Conservation (phyloP, 768 basidiomycete genomes). For the Boletus sp. region DNA sequence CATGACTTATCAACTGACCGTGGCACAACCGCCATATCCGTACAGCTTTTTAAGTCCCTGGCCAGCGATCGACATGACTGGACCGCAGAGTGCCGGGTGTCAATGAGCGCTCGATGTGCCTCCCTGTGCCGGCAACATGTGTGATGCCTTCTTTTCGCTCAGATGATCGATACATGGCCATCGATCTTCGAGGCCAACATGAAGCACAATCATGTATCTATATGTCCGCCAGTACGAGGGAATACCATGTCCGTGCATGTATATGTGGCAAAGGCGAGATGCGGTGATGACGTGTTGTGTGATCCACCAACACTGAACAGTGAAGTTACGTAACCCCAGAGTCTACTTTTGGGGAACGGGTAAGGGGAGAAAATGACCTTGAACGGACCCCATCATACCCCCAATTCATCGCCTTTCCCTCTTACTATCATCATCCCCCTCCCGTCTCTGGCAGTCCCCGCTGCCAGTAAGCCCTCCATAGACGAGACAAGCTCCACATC, state of each 20-base stretch:
- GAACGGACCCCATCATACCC: slow-evolving; percentile 10
- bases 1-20: not conserved
- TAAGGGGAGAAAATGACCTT: slow-evolving; percentile 19
- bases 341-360: slow-evolving; percentile 31
- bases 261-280: too few species aligned
- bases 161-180: slow-evolving; percentile 10
- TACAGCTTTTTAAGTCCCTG: not conserved
- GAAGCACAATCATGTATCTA: not conserved
- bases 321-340: slow-evolving; percentile 32
- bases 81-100: slow-evolving; percentile 9
- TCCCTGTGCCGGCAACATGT: slow-evolving; percentile 8
- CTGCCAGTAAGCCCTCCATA: slow-evolving; percentile 7
- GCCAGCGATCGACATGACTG: slow-evolving; percentile 1
- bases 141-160: slow-evolving; percentile 3
- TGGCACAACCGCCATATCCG: not conserved
- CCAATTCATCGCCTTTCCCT: slow-evolving; percentile 7
- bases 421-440: slow-evolving; percentile 21
- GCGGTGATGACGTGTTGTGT: too few species aligned
- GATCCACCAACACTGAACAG: not conserved
- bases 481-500: slow-evolving; percentile 6
- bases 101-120: slow-evolving; percentile 28
- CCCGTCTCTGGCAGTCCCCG: slow-evolving; percentile 3
- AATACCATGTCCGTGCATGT: too few species aligned
- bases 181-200: slow-evolving; percentile 17
- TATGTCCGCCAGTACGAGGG: too few species aligned